A percentile compares a stretch with the other conserved stretches of the same genome.
phyloP scores from a whole-genome alignment of 2,329 filamentous ascomycete species.

The Shiraia bambusicola region DNA sequence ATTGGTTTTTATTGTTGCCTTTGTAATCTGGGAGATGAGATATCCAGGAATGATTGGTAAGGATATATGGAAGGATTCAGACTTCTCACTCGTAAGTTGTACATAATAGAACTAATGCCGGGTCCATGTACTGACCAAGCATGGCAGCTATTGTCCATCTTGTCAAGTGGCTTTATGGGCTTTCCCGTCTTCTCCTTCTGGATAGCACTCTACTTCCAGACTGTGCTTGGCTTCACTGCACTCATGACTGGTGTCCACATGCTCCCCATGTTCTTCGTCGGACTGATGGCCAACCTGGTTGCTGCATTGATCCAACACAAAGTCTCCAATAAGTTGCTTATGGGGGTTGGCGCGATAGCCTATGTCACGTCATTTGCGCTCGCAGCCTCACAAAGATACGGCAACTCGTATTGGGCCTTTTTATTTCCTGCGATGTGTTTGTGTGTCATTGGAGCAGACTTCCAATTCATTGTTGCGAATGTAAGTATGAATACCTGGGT shows the following conservation, averaged over 20 bases:
- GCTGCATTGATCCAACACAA: slow-evolving; percentile 63
- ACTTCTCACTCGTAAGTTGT: slow-evolving; percentile 60
- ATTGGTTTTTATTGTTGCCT: slow-evolving; percentile 56
- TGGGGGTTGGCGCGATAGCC: slow-evolving; percentile 53
- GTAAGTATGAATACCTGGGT: slow-evolving; percentile 43
- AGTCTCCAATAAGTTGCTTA: slow-evolving; percentile 65
- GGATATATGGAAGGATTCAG: slow-evolving; percentile 61
- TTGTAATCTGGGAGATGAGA: slow-evolving; percentile 64
- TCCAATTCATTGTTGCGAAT: slow-evolving; percentile 71
- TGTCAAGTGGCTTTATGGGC: slow-evolving; percentile 63
- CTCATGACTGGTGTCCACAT: slow-evolving; percentile 63
- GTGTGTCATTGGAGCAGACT: slow-evolving; percentile 65
- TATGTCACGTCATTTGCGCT: slow-evolving; percentile 55
- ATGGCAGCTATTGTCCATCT: slow-evolving; percentile 55
- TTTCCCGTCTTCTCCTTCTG: slow-evolving; percentile 65
- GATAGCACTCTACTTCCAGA: slow-evolving; percentile 66
- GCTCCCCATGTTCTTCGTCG: slow-evolving; percentile 65
- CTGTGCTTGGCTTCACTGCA: slow-evolving; percentile 54
- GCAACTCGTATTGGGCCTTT: slow-evolving; percentile 65
- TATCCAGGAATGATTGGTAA: slow-evolving; percentile 53
- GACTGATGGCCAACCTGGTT: slow-evolving; percentile 63
- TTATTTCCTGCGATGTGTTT: slow-evolving; percentile 63
- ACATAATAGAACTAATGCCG: no score
- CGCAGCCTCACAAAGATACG: slow-evolving; percentile 57
- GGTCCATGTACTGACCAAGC: slow-evolving; percentile 1